phyloP scores from a whole-genome alignment of 306 rosid species.

The Prunus mira region DNA sequence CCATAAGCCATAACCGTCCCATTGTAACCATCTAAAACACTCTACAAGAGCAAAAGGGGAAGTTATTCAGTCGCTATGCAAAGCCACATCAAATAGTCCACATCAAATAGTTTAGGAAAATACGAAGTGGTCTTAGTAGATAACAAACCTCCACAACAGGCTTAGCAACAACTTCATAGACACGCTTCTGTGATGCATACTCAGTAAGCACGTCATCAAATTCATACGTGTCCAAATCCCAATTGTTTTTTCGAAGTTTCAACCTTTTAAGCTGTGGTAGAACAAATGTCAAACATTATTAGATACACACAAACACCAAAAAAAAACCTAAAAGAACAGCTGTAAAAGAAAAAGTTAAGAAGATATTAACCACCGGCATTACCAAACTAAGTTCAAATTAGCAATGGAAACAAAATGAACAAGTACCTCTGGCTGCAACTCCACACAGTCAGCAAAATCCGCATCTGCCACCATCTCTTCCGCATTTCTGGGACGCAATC shows the following conservation, averaged over 20 bases:
- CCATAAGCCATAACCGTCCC: constrained; percentile 99
- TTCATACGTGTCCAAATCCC: constrained; percentile 91
- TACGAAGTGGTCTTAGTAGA: not conserved
- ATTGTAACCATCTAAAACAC: constrained; percentile 93
- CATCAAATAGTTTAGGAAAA: constrained; percentile 3
- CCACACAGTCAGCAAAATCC: constrained; percentile 93
- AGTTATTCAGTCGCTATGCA: not conserved
- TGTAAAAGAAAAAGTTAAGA: not conserved
- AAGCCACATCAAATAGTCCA: not conserved
- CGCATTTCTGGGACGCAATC: constrained; percentile 82
- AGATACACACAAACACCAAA: not conserved
- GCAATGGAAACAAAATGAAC: constrained; percentile 11
- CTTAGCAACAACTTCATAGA: constrained; percentile 96
- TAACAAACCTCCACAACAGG: constrained; percentile 90
- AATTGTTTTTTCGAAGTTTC: constrained; percentile 90
- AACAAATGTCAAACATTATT: constrained; percentile 21
- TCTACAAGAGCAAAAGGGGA: constrained; percentile 42
- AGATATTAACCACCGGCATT: not conserved
- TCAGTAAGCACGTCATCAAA: constrained; percentile 95
- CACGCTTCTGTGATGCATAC: constrained; percentile 91
- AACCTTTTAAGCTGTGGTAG: constrained; percentile 72
- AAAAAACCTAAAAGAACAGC: not conserved
- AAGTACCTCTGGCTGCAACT: constrained; percentile 85
- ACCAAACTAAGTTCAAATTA: constrained; percentile 3
- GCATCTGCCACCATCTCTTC: constrained; percentile 84